These are phyloP conservation scores for Onygena corvina DNA, from an alignment of 2,329 filamentous ascomycete species.

Conservation along the genomic window DNA sequence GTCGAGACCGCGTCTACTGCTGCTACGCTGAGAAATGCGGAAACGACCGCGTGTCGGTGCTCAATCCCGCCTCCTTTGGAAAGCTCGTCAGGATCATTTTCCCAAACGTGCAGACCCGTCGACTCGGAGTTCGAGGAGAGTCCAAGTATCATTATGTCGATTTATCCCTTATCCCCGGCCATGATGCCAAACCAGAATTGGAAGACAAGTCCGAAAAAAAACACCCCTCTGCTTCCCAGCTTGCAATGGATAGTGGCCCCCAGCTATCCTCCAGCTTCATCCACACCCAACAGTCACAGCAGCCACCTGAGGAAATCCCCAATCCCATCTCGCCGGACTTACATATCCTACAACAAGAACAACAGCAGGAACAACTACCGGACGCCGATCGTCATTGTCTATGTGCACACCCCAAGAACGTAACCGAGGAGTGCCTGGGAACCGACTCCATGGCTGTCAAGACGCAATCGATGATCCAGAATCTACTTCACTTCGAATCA, in stretches of 20 bases:
- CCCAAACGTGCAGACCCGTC: conserved; percentile 81
- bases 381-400: background rate
- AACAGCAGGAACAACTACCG: background rate
- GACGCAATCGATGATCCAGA: conserved; percentile 29
- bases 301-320: background rate
- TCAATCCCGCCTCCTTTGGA: conserved; percentile 95
- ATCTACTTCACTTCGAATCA: conserved; percentile 30
- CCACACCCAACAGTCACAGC: background rate
- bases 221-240: background rate
- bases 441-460: conserved; percentile 16
- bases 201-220: conserved; percentile 1
- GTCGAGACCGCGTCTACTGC: conserved; percentile 84
- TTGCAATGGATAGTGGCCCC: too few species aligned
- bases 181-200: conserved; percentile 28
- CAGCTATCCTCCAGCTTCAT: background rate
- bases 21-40: conserved; percentile 90
- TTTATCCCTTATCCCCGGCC: conserved; percentile 36
- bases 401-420: background rate
- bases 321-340: background rate
- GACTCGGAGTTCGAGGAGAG: conserved; percentile 84
- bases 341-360: background rate
- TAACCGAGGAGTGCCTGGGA: conserved; percentile 6
- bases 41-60: conserved; percentile 80
- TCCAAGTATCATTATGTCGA: conserved; percentile 90
- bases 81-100: conserved; percentile 95